Evolutionary conservation across 352 stramenopile species (phyloP), one percentile per base, ranked within the genome.

Genomic region (Lagenidium sp.): DNA sequence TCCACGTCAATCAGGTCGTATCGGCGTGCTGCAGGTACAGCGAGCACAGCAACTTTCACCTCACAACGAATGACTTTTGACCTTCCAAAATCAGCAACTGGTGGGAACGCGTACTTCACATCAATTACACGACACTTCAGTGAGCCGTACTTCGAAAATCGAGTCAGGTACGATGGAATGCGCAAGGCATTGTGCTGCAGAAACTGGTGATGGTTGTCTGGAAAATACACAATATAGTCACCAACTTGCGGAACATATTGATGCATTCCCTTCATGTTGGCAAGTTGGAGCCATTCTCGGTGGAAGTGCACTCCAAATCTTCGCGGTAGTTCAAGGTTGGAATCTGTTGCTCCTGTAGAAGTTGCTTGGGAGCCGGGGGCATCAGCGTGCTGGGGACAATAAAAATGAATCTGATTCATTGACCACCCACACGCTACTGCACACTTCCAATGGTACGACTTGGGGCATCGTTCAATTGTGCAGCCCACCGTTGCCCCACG

Each of bases 371-470:
- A n/a, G n/a, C n/a, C n/a, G n/a, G 29, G 21, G n/a, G 22, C 21
- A 39, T 44, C 25, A 18, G 26, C 48, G 36, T 41, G 15, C 1
- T 66, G 62, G 15, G 76, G 72, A 24, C 81, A 94, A 30, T 85
- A 90, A 46, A 94, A 90, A 21, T 91, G 73, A 36, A 90, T 83
- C 47, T 85, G 70, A 38, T 84, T 74, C 21, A 85, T 56, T 2
- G 66, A 72, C 73, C 73, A 91, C 2, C 79, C 79, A 10, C 60
- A 74, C 15, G 50, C 56, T 23, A 91, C 72, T 18, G 79, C 79
- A 53, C 79, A 91, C 41, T 83, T 86, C 79, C 79, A 91, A 40
- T 91, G 79, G 41, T 87, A 91, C 21, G 76, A 89, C 41, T 66
- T 81, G 13, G 59, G 63, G 47, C 77, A 90, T 30, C 63, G 50